Evolutionary conservation across 106 monocot genomes (phyloP).

Genomic region (Hemerocallis citrina): DNA sequence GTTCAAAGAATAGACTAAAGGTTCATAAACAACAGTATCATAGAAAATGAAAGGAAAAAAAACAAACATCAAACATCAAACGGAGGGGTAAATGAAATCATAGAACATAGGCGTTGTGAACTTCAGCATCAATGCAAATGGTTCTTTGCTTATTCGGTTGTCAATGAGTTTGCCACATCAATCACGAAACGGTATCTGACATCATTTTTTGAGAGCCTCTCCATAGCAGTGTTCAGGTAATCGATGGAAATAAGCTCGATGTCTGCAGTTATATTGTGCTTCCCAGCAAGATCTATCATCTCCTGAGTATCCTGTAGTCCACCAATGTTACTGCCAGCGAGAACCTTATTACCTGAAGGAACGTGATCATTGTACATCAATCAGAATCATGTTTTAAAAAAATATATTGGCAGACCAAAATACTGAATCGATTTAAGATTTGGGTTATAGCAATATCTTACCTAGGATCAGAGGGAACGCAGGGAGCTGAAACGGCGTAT

Average conservation of each 20-base stretch:
- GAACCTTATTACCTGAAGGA: conserved; percentile 23
- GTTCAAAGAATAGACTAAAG: too few species aligned
- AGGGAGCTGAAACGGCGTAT: conserved; percentile 36
- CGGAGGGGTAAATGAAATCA: too few species aligned
- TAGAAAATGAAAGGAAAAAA: too few species aligned
- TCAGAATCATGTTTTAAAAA: background rate
- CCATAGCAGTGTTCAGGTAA: conserved; percentile 48
- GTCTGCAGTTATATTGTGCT: conserved; percentile 52
- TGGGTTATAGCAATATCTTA: conserved; percentile 1
- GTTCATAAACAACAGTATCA: too few species aligned
- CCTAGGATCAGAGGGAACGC: conserved; percentile 27
- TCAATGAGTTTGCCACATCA: conserved; percentile 38
- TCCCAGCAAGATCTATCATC: conserved; percentile 33
- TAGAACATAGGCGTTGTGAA: too few species aligned
- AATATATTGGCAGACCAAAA: background rate
- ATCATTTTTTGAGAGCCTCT: conserved; percentile 38
- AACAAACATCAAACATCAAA: too few species aligned
- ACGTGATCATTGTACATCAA: background rate
- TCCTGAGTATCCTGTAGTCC: conserved; percentile 17
- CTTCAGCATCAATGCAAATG: too few species aligned
- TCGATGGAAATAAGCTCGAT: conserved; percentile 35
- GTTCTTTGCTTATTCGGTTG: too few species aligned
- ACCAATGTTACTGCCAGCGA: conserved; percentile 43
- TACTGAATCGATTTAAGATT: background rate
- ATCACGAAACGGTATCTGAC: conserved; percentile 56